phyloP scores from a whole-genome alignment of 148 eudicot species.

The Amaranthus hypochondriacus region DNA sequence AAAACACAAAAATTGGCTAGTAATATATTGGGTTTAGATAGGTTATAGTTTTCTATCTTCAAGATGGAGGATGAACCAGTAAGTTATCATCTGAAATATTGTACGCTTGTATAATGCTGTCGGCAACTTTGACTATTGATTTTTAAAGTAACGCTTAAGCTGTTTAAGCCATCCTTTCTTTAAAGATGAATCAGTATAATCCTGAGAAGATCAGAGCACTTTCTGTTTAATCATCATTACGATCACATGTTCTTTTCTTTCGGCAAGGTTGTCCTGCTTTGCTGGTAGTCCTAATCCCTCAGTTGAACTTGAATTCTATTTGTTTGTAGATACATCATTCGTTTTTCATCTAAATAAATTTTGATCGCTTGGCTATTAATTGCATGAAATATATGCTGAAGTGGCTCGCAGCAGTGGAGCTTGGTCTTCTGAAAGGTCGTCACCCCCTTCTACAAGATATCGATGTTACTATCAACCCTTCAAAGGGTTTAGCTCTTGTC shows the following conservation, averaged over 20 bases:
- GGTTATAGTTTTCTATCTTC: too few species aligned
- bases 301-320: background rate
- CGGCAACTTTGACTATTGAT: background rate
- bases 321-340: background rate
- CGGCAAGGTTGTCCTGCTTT: background rate
- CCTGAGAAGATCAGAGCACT: too few species aligned
- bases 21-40: too few species aligned
- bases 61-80: background rate
- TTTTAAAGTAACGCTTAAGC: background rate
- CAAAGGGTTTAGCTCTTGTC: conserved; percentile 47
- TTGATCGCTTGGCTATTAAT: conserved; percentile 9
- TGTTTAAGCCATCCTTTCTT: background rate
- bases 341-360: background rate
- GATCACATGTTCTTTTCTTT: too few species aligned
- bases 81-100: background rate
- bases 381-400: conserved; percentile 31
- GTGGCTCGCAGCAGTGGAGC: conserved; percentile 98
- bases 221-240: too few species aligned
- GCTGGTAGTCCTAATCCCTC: background rate
- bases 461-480: conserved; percentile 74
- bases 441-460: conserved; percentile 87
- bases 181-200: background rate
- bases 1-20: too few species aligned
- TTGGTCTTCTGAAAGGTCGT: conserved; percentile 91
- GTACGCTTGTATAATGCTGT: background rate